Percentiles rank a stretch among this genome's conserved stretches.
Conservation (phyloP, 495 filamentous ascomycete genomes). For the Poronia punctata region DNA sequence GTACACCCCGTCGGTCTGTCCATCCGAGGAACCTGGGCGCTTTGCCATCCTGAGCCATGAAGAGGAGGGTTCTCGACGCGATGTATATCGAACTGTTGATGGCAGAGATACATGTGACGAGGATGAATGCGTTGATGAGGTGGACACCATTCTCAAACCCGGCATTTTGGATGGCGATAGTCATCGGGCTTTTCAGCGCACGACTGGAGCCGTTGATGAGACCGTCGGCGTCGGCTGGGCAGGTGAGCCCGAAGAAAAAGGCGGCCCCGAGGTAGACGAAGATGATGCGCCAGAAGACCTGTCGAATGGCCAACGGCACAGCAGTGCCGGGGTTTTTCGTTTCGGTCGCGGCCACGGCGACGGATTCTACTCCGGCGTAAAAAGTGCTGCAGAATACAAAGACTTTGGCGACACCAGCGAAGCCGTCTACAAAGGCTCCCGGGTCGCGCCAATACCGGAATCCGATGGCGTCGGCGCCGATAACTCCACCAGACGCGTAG, state of each 20-base stretch:
- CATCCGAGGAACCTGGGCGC: conserved; percentile 59
- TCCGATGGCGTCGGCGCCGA: conserved; percentile 42
- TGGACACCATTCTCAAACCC: conserved; percentile 49
- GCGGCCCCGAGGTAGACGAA: conserved; percentile 68
- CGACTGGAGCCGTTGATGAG: conserved; percentile 44
- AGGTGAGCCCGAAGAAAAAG: conserved; percentile 63
- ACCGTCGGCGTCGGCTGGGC: conserved; percentile 39
- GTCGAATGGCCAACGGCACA: conserved; percentile 64
- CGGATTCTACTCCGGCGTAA: conserved; percentile 68
- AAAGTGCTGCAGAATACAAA: conserved; percentile 64
- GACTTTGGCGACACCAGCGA: conserved; percentile 52
- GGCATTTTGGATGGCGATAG: conserved; percentile 53
- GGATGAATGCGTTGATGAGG: conserved; percentile 66
- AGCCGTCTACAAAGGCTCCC: conserved; percentile 59
- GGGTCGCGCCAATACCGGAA: conserved; percentile 64
- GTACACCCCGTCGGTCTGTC: conserved; percentile 58
- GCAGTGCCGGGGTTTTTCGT: conserved; percentile 65
- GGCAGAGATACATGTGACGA: conserved; percentile 62
- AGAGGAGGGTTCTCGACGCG: conserved; percentile 57
- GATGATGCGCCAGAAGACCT: conserved; percentile 69
- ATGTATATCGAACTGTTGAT: conserved; percentile 66
- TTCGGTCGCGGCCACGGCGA: conserved; percentile 69
- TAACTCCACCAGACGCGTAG: conserved; percentile 45
- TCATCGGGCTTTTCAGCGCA: conserved; percentile 50
- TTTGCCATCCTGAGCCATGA: conserved; percentile 58